Percentiles rank a stretch among this genome's conserved stretches.
These are phyloP conservation scores for Akanthomyces muscarius DNA, from an alignment of 2,329 filamentous ascomycete genomes.

Conservation along the genomic window DNA sequence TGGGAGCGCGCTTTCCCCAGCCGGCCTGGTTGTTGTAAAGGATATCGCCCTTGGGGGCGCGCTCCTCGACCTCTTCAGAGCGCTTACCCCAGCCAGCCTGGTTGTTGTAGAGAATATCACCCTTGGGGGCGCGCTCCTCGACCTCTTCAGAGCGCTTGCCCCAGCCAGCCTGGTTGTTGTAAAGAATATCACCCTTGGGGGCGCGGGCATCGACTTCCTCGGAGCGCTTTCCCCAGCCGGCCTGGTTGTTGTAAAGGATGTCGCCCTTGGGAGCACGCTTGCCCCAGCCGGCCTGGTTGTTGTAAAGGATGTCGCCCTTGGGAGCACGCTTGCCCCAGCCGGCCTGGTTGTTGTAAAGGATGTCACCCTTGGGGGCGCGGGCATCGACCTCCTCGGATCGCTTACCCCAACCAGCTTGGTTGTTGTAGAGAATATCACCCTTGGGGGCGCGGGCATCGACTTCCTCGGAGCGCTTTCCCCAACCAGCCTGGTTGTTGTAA, in stretches of 20 bases:
- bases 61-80: neutral
- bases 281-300: conserved; percentile 18
- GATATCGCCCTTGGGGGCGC: conserved; percentile 2
- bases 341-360: conserved; percentile 19
- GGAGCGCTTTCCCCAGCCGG: conserved; percentile 16
- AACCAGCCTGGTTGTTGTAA: conserved; percentile 17
- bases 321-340: conserved; percentile 17
- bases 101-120: conserved; percentile 15
- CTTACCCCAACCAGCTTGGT: conserved; percentile 18
- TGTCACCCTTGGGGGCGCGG: conserved; percentile 7
- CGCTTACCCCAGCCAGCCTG: conserved; percentile 12
- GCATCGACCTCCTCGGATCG: conserved; percentile 8
- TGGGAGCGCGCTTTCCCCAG: neutral
- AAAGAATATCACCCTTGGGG: conserved; percentile 11
- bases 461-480: conserved; percentile 15
- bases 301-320: conserved; percentile 11
- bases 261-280: conserved; percentile 10
- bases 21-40: conserved; percentile 16
- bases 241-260: conserved; percentile 15
- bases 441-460: conserved; percentile 3
- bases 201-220: neutral
- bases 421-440: conserved; percentile 19
- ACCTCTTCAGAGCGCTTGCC: conserved; percentile 8
- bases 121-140: neutral
- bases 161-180: conserved; percentile 16